These are phyloP conservation scores for Dactylis glomerata DNA, from an alignment of 176 grass and related monocot genomes.

Conservation along the genomic window DNA sequence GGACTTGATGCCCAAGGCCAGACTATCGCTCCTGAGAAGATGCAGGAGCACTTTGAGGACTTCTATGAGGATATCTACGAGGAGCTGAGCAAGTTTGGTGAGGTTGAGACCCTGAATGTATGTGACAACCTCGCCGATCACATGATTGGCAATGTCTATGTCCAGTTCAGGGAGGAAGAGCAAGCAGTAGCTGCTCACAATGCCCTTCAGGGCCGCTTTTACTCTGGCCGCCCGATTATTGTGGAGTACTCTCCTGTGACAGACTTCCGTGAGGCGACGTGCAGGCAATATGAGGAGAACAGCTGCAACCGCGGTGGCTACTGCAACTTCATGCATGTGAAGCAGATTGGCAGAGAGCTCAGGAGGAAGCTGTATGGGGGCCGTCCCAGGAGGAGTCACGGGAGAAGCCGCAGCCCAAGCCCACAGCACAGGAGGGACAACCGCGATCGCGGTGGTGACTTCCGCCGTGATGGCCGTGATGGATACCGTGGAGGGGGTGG, in stretches of 20 bases:
- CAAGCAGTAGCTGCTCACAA: conserved; percentile 45
- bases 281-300: conserved; percentile 61
- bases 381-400: conserved; percentile 34
- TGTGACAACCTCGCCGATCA: conserved; percentile 62
- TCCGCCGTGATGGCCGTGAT: conserved; percentile 23
- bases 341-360: conserved; percentile 58
- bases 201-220: conserved; percentile 51
- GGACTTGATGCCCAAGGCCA: conserved; percentile 54
- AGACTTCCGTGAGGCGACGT: conserved; percentile 57
- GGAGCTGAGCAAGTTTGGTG: conserved; percentile 58
- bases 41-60: conserved; percentile 70
- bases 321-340: conserved; percentile 69
- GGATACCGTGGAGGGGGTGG: conserved; percentile 20
- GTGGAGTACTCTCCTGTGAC: conserved; percentile 59
- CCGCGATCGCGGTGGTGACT: conserved; percentile 40
- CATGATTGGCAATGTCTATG: conserved; percentile 68
- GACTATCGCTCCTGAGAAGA: conserved; percentile 51
- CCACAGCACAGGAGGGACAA: conserved; percentile 48
- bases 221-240: conserved; percentile 53
- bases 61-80: conserved; percentile 60
- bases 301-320: conserved; percentile 64
- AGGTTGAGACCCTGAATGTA: conserved; percentile 58
- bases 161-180: conserved; percentile 64
- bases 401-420: conserved; percentile 53
- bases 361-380: conserved; percentile 58